Percentiles rank a stretch among this genome's conserved stretches.
phyloP scores from a whole-genome alignment of 2,329 filamentous ascomycete species.

The Colletotrichum sojae region DNA sequence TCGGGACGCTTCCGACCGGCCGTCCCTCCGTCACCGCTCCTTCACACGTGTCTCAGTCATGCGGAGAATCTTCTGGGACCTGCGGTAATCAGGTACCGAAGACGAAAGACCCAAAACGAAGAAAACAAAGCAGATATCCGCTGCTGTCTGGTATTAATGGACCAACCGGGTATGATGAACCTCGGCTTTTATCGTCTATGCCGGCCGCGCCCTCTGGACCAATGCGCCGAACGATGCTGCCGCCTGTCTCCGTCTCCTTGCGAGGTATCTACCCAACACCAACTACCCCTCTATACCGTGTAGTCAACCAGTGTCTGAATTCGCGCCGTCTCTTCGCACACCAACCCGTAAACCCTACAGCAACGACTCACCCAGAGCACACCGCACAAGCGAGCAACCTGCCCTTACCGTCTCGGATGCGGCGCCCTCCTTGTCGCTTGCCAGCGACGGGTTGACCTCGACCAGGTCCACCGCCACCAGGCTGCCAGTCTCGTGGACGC shows the following conservation, averaged over 20 bases:
- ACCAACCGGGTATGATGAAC: too few relatives aligned
- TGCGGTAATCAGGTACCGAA: background rate
- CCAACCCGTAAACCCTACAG: slow-evolving; percentile 63
- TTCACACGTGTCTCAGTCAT: background rate
- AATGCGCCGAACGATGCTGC: background rate
- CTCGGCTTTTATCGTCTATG: background rate
- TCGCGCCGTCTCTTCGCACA: background rate
- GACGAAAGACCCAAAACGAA: background rate
- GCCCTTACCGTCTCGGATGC: slow-evolving; percentile 90
- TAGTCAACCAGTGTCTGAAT: too few relatives aligned
- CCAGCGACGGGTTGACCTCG: slow-evolving; percentile 83
- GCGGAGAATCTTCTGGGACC: background rate
- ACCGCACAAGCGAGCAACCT: slow-evolving; percentile 91
- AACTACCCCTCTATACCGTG: too few relatives aligned
- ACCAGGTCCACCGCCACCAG: slow-evolving; percentile 86
- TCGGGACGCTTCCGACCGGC: slow-evolving; percentile 22
- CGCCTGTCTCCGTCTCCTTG: background rate
- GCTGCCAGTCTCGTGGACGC: slow-evolving; percentile 83
- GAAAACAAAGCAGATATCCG: background rate
- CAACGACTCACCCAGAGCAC: slow-evolving; percentile 91
- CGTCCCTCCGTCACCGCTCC: slow-evolving; percentile 3
- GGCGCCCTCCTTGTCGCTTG: slow-evolving; percentile 71
- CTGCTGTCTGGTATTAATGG: too few relatives aligned
- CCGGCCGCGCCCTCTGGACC: background rate
- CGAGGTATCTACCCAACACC: too few relatives aligned